Evolutionary conservation across 2,329 filamentous ascomycete genomes (phyloP), one percentile per base, ranked within the genome.

Genomic region (Gnomoniopsis smithogilvyi): DNA sequence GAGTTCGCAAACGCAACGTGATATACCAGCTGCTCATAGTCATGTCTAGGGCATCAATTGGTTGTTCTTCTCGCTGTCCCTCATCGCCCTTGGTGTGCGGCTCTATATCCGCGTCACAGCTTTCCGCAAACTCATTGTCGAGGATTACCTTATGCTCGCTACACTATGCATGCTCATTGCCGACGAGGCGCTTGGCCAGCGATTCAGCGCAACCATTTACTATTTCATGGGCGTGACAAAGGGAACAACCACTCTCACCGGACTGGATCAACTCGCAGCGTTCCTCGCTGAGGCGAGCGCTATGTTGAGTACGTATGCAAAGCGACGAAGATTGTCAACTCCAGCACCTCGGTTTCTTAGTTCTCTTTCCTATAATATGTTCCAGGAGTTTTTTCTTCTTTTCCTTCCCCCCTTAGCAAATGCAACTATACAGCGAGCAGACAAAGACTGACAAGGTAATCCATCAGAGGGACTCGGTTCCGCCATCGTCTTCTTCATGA

Each of bases 131-230:
- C 43, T 62, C 36, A 58, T 62, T 36, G 36, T 46, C 21, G 60
- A 62, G 60, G 60, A 62, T 22, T 59, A 51, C 21, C 60, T 62
- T 49, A 62, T 62, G 60, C 26, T 62, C 12, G 56, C 56, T 43
- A 52, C 52, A 7, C 34, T 62, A n/a, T 59, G 49, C 33, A 38
- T 62, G 19, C 54, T 62, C 33, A 30, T 49, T n/a, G 30, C 45
- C n/a, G 48, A 59, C 48, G 51, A 62, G 24, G 54, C 43, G 22
- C 36, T 54, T 2, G 57, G 56, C 21, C 53, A 56, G 45, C 43
- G 21, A n/a, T 62, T 59, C 22, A 56, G 56, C 3, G 34, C 51
- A n/a, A 49, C 51, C 7, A 62, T 62, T 6, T 62, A 62, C 22
- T 51, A 49, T n/a, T 38, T 62, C 14, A 62, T 62, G 60, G 43